phyloP scores from a whole-genome alignment of 768 basidiomycete genomes.

The Lanmaoa rubissima region DNA sequence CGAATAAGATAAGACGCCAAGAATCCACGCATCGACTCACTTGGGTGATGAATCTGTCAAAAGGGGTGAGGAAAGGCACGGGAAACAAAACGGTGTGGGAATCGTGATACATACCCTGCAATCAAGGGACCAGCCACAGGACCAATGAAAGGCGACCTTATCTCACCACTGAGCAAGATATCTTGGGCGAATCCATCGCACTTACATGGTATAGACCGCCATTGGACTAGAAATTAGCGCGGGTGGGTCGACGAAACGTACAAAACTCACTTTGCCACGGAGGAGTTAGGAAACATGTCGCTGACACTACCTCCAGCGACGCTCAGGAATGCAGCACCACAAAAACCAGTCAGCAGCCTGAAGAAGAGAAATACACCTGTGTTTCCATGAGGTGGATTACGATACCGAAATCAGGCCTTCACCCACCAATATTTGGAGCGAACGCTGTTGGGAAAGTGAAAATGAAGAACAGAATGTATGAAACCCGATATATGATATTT shows the following conservation, averaged over 20 bases:
- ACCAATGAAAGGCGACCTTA: conserved; percentile 51
- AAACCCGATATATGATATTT: conserved; percentile 58
- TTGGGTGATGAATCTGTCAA: conserved; percentile 65
- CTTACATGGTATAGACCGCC: conserved; percentile 49
- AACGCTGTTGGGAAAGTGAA: conserved; percentile 75
- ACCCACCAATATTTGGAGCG: conserved; percentile 56
- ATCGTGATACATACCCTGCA: conserved; percentile 45
- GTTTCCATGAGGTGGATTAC: not conserved
- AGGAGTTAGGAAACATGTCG: conserved; percentile 53
- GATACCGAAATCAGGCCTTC: not conserved
- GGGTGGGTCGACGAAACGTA: not conserved
- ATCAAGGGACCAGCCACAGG: conserved; percentile 56
- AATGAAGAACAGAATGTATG: conserved; percentile 59
- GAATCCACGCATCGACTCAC: conserved; percentile 29
- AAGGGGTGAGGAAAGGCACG: not conserved
- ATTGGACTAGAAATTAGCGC: conserved; percentile 43
- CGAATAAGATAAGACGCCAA: not conserved
- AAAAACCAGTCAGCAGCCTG: conserved; percentile 54
- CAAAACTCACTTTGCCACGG: conserved; percentile 55
- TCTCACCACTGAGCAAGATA: not conserved
- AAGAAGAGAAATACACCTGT: conserved; percentile 62
- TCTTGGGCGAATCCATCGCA: not conserved
- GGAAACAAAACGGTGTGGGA: not conserved
- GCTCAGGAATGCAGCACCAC: conserved; percentile 55
- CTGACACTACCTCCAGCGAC: conserved; percentile 62